Conservation (phyloP, 1,284 basidiomycete genomes). For the Marasmius sp. region DNA sequence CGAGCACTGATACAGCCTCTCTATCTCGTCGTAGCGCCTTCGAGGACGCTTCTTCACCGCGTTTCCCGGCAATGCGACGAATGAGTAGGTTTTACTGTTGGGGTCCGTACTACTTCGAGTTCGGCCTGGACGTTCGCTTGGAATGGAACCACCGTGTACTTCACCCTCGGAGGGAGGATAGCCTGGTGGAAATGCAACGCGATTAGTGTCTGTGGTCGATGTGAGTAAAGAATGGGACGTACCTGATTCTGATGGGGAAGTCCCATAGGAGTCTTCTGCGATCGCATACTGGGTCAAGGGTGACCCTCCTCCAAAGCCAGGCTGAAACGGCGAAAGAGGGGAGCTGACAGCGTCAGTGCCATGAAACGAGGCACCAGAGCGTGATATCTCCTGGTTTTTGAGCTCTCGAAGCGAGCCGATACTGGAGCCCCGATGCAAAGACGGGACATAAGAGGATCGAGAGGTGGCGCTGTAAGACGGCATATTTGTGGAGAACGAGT, state of each 20-base stretch:
- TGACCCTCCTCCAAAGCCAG: slow-evolving; percentile 43
- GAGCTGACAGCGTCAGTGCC: slow-evolving; percentile 36
- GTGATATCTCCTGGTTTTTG: neutral
- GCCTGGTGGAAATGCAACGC: neutral
- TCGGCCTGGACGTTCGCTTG: neutral
- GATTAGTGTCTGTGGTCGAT: neutral
- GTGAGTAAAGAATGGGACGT: slow-evolving; percentile 50
- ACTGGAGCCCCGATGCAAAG: slow-evolving; percentile 41
- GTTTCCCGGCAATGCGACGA: slow-evolving; percentile 77
- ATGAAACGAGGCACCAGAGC: slow-evolving; percentile 22
- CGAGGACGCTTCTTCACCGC: slow-evolving; percentile 81
- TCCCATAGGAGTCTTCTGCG: slow-evolving; percentile 48
- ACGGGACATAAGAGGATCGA: slow-evolving; percentile 30
- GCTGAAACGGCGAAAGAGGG: slow-evolving; percentile 49
- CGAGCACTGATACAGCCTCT: slow-evolving; percentile 84
- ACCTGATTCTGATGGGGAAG: slow-evolving; percentile 57
- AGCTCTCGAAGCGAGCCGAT: slow-evolving; percentile 28
- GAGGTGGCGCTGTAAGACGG: slow-evolving; percentile 27
- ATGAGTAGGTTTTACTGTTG: slow-evolving; percentile 74
- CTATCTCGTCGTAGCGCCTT: slow-evolving; percentile 87
- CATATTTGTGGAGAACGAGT: slow-evolving; percentile 26
- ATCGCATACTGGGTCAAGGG: slow-evolving; percentile 39
- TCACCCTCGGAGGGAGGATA: neutral
- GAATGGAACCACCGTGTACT: neutral
- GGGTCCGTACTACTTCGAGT: slow-evolving; percentile 10